Evolutionary conservation across 2,329 filamentous ascomycete genomes (phyloP).

Genomic region (Aspergillus sp.): DNA sequence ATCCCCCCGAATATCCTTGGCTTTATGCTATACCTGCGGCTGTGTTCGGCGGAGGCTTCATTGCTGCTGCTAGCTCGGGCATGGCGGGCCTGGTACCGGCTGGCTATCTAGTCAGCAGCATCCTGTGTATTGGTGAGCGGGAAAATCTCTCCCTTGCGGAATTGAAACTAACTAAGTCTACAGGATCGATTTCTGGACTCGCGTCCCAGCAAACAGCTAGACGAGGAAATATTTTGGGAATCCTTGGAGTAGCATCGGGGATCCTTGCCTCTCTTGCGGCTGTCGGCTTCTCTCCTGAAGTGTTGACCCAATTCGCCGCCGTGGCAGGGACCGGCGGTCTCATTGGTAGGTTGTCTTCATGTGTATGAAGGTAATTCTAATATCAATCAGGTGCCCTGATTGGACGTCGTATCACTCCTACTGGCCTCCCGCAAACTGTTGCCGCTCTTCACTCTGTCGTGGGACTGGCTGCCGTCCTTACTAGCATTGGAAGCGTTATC

Average conservation of each 20-base stretch:
- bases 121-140: slow-evolving; percentile 70
- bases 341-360: slow-evolving; percentile 44
- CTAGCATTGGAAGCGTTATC: slow-evolving; percentile 84
- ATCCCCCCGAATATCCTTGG: slow-evolving; percentile 86
- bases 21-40: slow-evolving; percentile 75
- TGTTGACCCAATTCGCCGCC: slow-evolving; percentile 74
- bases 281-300: slow-evolving; percentile 75
- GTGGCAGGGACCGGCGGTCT: slow-evolving; percentile 72
- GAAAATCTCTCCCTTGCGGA: background rate
- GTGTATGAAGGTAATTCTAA: slow-evolving; percentile 3
- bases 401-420: slow-evolving; percentile 82
- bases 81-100: slow-evolving; percentile 83
- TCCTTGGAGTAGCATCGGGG: slow-evolving; percentile 79
- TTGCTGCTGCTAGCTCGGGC: slow-evolving; percentile 77
- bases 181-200: slow-evolving; percentile 70
- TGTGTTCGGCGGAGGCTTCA: slow-evolving; percentile 76
- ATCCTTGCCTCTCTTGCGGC: slow-evolving; percentile 80
- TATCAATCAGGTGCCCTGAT: slow-evolving; percentile 64
- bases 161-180: background rate
- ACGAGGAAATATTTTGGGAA: slow-evolving; percentile 81
- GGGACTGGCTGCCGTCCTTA: slow-evolving; percentile 82
- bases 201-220: slow-evolving; percentile 80
- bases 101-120: slow-evolving; percentile 79
- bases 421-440: slow-evolving; percentile 83
- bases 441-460: slow-evolving; percentile 88